A percentile compares a stretch with the other conserved stretches of the same genome.
Evolutionary conservation across 148 eudicot genomes (phyloP).

Genomic region (Rheum nobile): DNA sequence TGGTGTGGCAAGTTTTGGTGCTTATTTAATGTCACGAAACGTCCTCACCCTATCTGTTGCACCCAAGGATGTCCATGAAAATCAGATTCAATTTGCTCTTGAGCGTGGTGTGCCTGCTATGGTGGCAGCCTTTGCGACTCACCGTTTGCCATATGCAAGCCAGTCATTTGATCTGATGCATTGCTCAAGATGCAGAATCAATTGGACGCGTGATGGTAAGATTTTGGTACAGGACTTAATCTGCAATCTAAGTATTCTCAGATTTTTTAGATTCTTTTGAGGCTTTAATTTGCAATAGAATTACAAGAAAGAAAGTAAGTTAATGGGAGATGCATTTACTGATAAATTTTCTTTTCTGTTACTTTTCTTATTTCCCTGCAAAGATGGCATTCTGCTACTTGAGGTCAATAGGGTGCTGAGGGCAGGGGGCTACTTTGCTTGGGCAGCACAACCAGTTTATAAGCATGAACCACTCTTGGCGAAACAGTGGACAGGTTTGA

Average conservation of each 20-base stretch:
- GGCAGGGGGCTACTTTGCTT: slow-evolving; percentile 92
- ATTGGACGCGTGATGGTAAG: slow-evolving; percentile 83
- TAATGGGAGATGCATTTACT: background rate
- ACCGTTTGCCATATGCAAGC: slow-evolving; percentile 73
- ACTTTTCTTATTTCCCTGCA: slow-evolving; percentile 12
- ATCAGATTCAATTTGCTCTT: slow-evolving; percentile 94
- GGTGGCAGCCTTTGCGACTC: slow-evolving; percentile 88
- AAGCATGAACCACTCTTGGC: slow-evolving; percentile 80
- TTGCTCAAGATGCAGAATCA: slow-evolving; percentile 98
- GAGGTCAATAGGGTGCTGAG: slow-evolving; percentile 93
- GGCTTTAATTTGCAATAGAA: background rate
- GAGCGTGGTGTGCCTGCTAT: slow-evolving; percentile 99
- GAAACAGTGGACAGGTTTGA: slow-evolving; percentile 89
- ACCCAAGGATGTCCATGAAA: slow-evolving; percentile 89
- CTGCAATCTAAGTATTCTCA: background rate
- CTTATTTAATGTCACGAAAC: slow-evolving; percentile 72
- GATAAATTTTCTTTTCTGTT: slow-evolving; percentile 6
- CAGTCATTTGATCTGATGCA: slow-evolving; percentile 94
- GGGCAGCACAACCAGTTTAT: slow-evolving; percentile 99
- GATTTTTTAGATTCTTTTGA: background rate
- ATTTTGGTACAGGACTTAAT: background rate
- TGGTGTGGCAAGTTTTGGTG: slow-evolving; percentile 99
- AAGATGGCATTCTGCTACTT: slow-evolving; percentile 90
- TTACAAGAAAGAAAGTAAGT: background rate
- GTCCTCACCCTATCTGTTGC: slow-evolving; percentile 86